Evolutionary conservation across 1,284 basidiomycete genomes (phyloP).

Genomic region (Sphagnurus paluster): DNA sequence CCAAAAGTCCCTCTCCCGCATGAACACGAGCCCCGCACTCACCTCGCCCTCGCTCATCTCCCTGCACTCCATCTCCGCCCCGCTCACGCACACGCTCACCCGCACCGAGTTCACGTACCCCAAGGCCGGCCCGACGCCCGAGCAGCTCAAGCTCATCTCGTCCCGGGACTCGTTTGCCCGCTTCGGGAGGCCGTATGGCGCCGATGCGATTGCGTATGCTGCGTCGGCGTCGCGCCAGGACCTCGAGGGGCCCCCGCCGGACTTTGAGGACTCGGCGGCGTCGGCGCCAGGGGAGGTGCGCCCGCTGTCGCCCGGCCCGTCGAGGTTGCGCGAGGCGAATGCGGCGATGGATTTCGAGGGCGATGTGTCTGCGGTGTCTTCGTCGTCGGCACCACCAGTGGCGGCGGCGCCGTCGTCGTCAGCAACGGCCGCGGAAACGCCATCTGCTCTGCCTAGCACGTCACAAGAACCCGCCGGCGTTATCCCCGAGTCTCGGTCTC

Average conservation of each 20-base stretch:
- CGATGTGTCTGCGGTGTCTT: not conserved
- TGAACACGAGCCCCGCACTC: too few species aligned
- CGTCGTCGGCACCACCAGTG: too few species aligned
- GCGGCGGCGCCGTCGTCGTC: not conserved
- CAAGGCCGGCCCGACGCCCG: slow-evolving; percentile 48
- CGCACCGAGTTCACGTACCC: slow-evolving; percentile 55
- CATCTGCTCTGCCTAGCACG: too few species aligned
- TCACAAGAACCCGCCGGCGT: too few species aligned
- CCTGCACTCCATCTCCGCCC: slow-evolving; percentile 50
- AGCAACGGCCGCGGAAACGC: too few species aligned
- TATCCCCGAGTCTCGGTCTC: too few species aligned
- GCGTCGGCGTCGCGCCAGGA: slow-evolving; percentile 36
- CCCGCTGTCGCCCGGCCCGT: slow-evolving; percentile 21
- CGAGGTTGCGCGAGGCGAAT: slow-evolving; percentile 25
- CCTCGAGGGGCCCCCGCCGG: slow-evolving; percentile 36
- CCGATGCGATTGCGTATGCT: slow-evolving; percentile 50
- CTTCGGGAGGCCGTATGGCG: slow-evolving; percentile 54
- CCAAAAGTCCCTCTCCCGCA: slow-evolving; percentile 36
- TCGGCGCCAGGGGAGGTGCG: slow-evolving; percentile 7
- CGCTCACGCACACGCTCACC: slow-evolving; percentile 49
- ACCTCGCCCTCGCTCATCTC: slow-evolving; percentile 50
- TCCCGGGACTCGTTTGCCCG: slow-evolving; percentile 45
- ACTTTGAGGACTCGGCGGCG: slow-evolving; percentile 32
- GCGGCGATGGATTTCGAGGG: slow-evolving; percentile 18
- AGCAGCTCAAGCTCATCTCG: slow-evolving; percentile 52